These are phyloP conservation scores for Leptographium wingfieldii DNA, from an alignment of 2,329 filamentous ascomycete species.

Conservation along the genomic window DNA sequence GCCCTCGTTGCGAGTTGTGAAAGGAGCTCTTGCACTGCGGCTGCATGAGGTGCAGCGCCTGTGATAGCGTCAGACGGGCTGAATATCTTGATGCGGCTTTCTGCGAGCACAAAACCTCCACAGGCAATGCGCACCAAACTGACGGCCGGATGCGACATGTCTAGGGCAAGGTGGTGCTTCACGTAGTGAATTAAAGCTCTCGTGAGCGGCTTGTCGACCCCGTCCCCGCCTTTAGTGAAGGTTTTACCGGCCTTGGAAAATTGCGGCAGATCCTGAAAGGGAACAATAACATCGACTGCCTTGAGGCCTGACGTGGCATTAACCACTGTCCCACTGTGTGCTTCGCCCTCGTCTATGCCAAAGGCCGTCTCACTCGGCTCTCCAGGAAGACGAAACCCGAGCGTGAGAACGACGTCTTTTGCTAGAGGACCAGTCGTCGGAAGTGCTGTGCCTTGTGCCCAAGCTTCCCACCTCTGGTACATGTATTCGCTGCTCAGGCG, in stretches of 20 bases:
- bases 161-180: conserved; percentile 37
- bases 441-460: conserved; percentile 29
- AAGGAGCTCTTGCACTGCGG: conserved; percentile 3
- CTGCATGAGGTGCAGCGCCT: neutral
- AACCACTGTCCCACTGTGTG: neutral
- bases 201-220: conserved; percentile 28
- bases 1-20: conserved; percentile 4
- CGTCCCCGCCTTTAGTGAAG: conserved; percentile 4
- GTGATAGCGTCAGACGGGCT: neutral
- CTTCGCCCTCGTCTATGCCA: neutral
- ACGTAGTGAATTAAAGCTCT: conserved; percentile 38
- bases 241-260: conserved; percentile 31
- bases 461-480: conserved; percentile 36
- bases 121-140: conserved; percentile 40
- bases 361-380: neutral
- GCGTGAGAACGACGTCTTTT: conserved; percentile 36
- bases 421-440: conserved; percentile 20
- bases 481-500: conserved; percentile 38
- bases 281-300: conserved; percentile 39
- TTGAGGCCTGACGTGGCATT: conserved; percentile 22
- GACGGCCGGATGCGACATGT: conserved; percentile 44
- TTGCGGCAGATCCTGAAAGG: conserved; percentile 31
- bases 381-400: conserved; percentile 30
- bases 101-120: conserved; percentile 41
- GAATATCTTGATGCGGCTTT: conserved; percentile 38